Evolutionary conservation across 192 early-diverging fungal species (phyloP).

Genomic region (Ambispora gerdemannii): DNA sequence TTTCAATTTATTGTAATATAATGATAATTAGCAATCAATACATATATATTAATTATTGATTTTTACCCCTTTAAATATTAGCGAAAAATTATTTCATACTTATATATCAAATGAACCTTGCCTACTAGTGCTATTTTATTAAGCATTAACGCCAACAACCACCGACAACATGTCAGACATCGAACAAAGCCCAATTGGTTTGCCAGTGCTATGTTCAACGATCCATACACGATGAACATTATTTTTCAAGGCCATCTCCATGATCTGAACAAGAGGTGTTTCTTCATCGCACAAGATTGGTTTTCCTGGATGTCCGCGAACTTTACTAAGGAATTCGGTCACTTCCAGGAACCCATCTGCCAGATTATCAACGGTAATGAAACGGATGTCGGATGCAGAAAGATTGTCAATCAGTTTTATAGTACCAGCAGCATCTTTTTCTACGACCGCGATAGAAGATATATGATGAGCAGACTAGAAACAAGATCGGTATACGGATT

Average conservation of each 20-base stretch:
- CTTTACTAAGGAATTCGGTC: background rate
- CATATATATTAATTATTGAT: too few relatives aligned
- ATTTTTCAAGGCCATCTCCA: background rate
- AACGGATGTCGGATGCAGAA: conserved; percentile 7
- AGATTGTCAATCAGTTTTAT: background rate
- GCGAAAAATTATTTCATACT: too few relatives aligned
- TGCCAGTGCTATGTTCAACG: background rate
- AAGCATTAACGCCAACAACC: background rate
- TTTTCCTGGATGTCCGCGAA: background rate
- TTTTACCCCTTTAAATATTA: too few relatives aligned
- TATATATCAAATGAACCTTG: too few relatives aligned
- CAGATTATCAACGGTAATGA: background rate
- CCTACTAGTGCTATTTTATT: too few relatives aligned
- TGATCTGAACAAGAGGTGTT: background rate
- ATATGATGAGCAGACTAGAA: background rate
- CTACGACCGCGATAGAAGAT: background rate
- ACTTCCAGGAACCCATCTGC: background rate
- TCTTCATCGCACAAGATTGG: background rate
- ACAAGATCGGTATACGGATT: background rate
- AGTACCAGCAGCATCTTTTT: background rate
- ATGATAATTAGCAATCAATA: too few relatives aligned
- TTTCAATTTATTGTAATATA: too few relatives aligned
- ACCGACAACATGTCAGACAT: background rate
- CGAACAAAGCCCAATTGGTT: background rate
- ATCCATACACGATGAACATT: conserved; percentile 5